Evolutionary conservation across 768 basidiomycete species (phyloP), one percentile per base, ranked within the genome.

Genomic region (Clitopilus hobsonii): DNA sequence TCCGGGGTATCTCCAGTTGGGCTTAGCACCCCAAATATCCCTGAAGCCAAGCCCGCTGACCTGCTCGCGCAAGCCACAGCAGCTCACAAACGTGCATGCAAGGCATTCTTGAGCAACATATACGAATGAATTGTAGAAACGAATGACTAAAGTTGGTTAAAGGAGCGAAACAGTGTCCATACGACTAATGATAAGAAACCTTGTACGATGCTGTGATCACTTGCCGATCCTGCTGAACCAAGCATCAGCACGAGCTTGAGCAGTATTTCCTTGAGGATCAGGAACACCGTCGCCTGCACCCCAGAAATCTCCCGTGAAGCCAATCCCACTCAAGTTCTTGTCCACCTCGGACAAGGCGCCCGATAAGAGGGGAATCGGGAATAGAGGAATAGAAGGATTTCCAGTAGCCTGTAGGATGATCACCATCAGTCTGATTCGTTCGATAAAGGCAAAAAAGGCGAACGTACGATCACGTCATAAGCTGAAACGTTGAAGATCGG

Each of bases 401-500:
- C 56, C 49, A 10, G 59, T 66, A 14, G 59, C 53, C 63, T 66
- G 51, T 18, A n/a, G 11, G n/a, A 25, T 55, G 22, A 28, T 24
- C 30, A 38, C 22, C 20, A 22, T 24, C 22, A 52, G 20, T 41
- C 36, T n/a, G 10, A 54, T 53, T n/a, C 10, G 8, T 1, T 30
- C 23, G n/a, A 3, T 26, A 49, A 22, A 25, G n/a, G 16, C 3
- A 20, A 32, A 13, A 3, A 22, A 36, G 6, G 53, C 58, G 47
- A n/a, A 68, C 32, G 3, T 36, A 36, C 32, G 50, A 49, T 63
- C 64, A 8, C 26, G 32, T 0, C 65, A 29, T 4, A 11, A 16
- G 16, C 54, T 49, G 18, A 64, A 16, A 41, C 32, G 10, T 64
- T 65, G 56, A 65, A 70, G 13, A 56, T 3, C 26, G 64, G 61